Percentiles rank a stretch among this genome's conserved stretches.
phyloP scores from a whole-genome alignment of 169 alveolate genomes.

The Amoebophrya sp. region DNA sequence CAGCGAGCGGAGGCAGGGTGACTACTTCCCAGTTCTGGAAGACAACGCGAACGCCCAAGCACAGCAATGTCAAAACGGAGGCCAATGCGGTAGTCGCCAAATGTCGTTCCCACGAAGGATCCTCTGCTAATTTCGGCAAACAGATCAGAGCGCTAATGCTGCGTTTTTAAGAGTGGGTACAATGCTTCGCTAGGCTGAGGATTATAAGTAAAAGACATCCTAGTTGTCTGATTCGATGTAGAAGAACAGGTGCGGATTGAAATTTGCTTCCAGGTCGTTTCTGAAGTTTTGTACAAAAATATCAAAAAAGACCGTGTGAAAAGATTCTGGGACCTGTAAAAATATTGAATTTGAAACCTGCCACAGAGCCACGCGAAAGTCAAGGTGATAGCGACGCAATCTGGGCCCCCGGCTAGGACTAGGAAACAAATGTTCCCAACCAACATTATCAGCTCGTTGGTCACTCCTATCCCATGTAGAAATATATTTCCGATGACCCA shows the following conservation, averaged over 20 bases:
- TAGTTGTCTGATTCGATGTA: background rate
- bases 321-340: background rate
- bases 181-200: background rate
- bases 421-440: background rate
- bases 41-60: background rate
- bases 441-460: background rate
- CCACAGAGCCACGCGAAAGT: background rate
- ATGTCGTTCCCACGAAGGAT: background rate
- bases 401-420: background rate
- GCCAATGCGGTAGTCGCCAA: background rate
- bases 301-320: background rate
- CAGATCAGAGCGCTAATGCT: too few relatives aligned
- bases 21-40: background rate
- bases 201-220: background rate
- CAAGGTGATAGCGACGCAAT: background rate
- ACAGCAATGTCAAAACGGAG: background rate
- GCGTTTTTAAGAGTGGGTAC: too few relatives aligned
- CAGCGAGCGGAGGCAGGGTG: slow-evolving; percentile 12
- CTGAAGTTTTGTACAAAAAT: background rate
- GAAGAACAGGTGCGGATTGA: background rate
- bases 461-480: background rate
- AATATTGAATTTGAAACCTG: background rate
- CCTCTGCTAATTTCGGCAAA: background rate
- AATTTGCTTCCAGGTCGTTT: background rate
- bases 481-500: background rate